A percentile compares a stretch with the other conserved stretches of the same genome.
phyloP scores from a whole-genome alignment of 805 yeast species.

The Dipodascus albidus region DNA sequence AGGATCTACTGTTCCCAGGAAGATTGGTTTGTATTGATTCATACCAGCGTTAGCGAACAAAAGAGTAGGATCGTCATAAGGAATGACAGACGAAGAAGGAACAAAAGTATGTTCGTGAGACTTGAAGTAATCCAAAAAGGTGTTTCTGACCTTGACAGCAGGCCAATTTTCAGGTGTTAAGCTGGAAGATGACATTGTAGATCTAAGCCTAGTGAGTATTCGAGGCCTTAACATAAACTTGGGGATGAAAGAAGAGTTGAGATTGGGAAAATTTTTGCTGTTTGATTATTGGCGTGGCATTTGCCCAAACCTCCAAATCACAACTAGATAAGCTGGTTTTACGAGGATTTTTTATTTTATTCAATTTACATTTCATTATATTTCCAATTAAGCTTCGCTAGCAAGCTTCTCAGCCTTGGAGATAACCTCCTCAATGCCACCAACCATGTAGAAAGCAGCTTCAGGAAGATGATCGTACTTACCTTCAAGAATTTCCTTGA shows the following conservation, averaged over 20 bases:
- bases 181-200: not conserved
- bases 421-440: slow-evolving; percentile 97
- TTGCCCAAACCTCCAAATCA: not conserved
- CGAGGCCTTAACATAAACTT: not conserved
- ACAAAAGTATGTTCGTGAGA: slow-evolving; percentile 63
- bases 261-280: not conserved
- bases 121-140: slow-evolving; percentile 74
- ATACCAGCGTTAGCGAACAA: slow-evolving; percentile 98
- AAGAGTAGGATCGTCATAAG: slow-evolving; percentile 95
- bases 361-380: slow-evolving; percentile 1
- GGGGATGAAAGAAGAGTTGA: not conserved
- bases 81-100: slow-evolving; percentile 89
- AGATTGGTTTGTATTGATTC: slow-evolving; percentile 98
- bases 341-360: not conserved
- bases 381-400: slow-evolving; percentile 39
- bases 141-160: slow-evolving; percentile 50
- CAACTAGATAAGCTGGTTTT: not conserved
- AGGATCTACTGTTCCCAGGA: slow-evolving; percentile 95
- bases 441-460: slow-evolving; percentile 99
- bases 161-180: slow-evolving; percentile 1
- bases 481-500: slow-evolving; percentile 96
- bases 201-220: not conserved
- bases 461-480: slow-evolving; percentile 98
- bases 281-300: not conserved
- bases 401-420: slow-evolving; percentile 99